Evolutionary conservation across 352 stramenopile genomes (phyloP).

Genomic region (Aphanomyces invadans): DNA sequence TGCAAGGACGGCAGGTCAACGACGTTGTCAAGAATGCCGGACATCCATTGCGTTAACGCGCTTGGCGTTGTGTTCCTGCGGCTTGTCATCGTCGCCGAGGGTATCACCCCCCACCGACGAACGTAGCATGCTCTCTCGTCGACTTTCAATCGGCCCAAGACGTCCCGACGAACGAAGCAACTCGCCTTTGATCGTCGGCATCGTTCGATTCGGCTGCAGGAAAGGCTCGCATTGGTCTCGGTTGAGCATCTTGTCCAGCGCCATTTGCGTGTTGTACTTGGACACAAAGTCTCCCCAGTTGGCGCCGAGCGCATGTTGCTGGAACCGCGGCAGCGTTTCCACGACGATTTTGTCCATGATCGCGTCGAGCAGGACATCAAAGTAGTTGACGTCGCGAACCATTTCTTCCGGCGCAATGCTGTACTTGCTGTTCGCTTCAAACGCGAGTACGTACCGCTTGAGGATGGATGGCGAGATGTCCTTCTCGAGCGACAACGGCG

Average conservation of each 20-base stretch:
- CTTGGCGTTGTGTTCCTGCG: background rate
- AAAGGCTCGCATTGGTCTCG: background rate
- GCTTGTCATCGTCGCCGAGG: background rate
- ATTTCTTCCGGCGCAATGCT: conserved; percentile 8
- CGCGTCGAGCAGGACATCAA: background rate
- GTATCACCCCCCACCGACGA: background rate
- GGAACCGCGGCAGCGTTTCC: conserved; percentile 16
- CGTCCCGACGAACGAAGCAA: background rate
- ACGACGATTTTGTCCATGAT: background rate
- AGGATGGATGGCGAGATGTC: background rate
- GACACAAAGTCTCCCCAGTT: conserved; percentile 2
- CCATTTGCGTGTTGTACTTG: conserved; percentile 11
- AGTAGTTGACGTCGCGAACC: background rate
- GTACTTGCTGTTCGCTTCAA: conserved; percentile 27
- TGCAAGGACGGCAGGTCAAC: too few species aligned
- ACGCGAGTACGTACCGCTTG: conserved; percentile 15
- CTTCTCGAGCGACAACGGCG: background rate
- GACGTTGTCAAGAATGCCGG: background rate
- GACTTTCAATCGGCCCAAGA: background rate
- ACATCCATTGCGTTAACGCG: background rate
- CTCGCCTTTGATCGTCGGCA: background rate
- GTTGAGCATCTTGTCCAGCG: conserved; percentile 13
- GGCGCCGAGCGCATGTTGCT: background rate
- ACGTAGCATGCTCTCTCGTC: background rate
- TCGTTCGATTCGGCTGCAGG: background rate